Conservation (phyloP, 495 filamentous ascomycete species). For the Aspergillus indologenus region DNA sequence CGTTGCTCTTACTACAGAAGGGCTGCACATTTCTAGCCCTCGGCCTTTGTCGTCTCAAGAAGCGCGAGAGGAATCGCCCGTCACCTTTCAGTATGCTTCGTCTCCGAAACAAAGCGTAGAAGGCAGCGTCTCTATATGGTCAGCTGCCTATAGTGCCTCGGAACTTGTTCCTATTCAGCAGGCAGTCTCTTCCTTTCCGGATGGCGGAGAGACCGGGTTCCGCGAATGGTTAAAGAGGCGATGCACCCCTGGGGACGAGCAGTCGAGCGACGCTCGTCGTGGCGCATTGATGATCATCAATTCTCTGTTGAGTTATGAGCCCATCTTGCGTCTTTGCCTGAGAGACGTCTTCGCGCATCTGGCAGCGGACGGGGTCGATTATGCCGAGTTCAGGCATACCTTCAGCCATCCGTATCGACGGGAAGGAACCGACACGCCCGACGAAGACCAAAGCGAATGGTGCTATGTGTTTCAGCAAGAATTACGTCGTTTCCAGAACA, state of each 20-base stretch:
- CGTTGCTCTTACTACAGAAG: constrained; percentile 65
- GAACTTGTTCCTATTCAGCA: constrained; percentile 56
- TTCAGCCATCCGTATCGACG: constrained; percentile 62
- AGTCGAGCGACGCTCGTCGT: constrained; percentile 70
- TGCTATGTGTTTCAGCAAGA: constrained; percentile 73
- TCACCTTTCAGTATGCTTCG: constrained; percentile 53
- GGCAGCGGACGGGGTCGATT: constrained; percentile 72
- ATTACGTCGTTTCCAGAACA: constrained; percentile 67
- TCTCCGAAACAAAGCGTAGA: constrained; percentile 15
- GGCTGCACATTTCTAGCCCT: constrained; percentile 66
- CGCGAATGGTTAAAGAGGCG: constrained; percentile 71
- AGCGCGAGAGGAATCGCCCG: constrained; percentile 43
- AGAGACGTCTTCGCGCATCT: constrained; percentile 63
- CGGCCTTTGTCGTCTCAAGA: constrained; percentile 46
- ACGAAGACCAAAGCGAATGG: constrained; percentile 61
- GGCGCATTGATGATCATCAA: constrained; percentile 65
- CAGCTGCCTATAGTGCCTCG: constrained; percentile 51
- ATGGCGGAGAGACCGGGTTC: constrained; percentile 67
- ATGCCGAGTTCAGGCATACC: constrained; percentile 65
- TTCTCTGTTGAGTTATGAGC: constrained; percentile 82
- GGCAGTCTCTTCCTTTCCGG: constrained; percentile 71
- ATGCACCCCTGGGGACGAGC: constrained; percentile 64
- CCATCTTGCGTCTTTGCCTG: constrained; percentile 78
- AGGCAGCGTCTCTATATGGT: constrained; percentile 56
- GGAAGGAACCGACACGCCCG: constrained; percentile 55